Base-by-base conservation (phyloP, 2,329 filamentous ascomycete species). In the Colletotrichum lindemuthianum region DNA sequence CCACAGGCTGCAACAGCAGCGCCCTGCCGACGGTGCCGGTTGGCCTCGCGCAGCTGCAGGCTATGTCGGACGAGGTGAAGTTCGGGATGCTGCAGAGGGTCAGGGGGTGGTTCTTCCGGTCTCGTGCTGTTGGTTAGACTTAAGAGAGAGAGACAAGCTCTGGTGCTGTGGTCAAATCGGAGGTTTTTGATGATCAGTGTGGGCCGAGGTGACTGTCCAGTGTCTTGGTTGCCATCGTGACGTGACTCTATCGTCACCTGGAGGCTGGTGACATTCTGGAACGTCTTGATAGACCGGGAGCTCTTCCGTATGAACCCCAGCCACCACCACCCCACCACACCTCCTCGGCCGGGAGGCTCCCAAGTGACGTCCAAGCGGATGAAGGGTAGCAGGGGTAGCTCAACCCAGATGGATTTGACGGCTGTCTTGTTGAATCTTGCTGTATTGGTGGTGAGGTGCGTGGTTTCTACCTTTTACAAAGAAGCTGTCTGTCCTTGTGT, bases 61-160 rank as follows among this genome's bases (percentile, higher is more conserved):
- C 95, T 40, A 98, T 97, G 95, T 95, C 95, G 2, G 95, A 98
- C 71, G 94, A 97, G 74, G 89, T 97, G 59, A 93, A 90, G 75
- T 89, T 86, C 73, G 86, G 88, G 74, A 77, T 90, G 33, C 74
- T 84, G 47, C 53, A 39, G 67, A 60, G 74, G 24, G 79, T 82
- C 45, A 48, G 60, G 48, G 56, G 48, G 48, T 44, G 41, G 44
- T 36, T 44, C 4, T 51, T 43, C 51, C 45, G 58, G 41, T 51
- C 47, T 52, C 50, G 57, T 37, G 13, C 52, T 51, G 44, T 60
- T 36, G 37, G 16, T 8, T 54, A 54, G 34, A 39, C 8, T 16
- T n/a, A 15, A 13, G 41, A 43, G 3, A 43, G 24, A 41, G n/a
- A 51, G 52, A 57, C 40, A 40, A 24, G 37, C 33, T 41, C 41